Evolutionary conservation across 805 yeast species (phyloP).

Genomic region (Suhomyces pyralidae): DNA sequence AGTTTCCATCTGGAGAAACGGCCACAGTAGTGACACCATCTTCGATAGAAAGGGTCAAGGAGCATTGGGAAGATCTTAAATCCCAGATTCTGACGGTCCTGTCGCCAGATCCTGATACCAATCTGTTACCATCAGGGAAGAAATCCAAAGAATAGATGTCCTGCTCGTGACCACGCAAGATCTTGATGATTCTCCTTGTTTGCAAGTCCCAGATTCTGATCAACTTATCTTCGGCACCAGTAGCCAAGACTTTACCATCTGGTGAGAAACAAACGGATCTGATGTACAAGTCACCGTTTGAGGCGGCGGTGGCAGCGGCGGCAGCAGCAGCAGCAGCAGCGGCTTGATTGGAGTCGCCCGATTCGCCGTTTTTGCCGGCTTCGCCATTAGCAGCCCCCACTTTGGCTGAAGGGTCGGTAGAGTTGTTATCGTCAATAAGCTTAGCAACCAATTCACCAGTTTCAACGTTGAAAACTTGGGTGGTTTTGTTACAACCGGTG

Average conservation of each 20-base stretch:
- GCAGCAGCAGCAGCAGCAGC: slow-evolving; percentile 14
- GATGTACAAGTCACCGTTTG: slow-evolving; percentile 83
- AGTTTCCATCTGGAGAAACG: slow-evolving; percentile 89
- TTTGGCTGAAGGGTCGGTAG: slow-evolving; percentile 36
- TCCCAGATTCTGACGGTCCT: slow-evolving; percentile 97
- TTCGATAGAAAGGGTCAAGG: slow-evolving; percentile 84
- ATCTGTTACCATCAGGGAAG: slow-evolving; percentile 88
- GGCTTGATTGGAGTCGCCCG: slow-evolving; percentile 12
- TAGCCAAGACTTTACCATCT: slow-evolving; percentile 85
- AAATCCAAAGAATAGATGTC: slow-evolving; percentile 94
- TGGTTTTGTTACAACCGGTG: slow-evolving; percentile 94
- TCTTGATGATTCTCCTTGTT: slow-evolving; percentile 78
- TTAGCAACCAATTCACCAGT: slow-evolving; percentile 88
- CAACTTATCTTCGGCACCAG: slow-evolving; percentile 87
- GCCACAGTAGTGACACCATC: slow-evolving; percentile 99
- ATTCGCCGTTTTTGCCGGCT: slow-evolving; percentile 21
- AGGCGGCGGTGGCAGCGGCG: slow-evolving; percentile 49
- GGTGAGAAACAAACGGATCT: slow-evolving; percentile 96
- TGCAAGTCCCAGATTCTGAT: slow-evolving; percentile 96
- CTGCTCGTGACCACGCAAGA: slow-evolving; percentile 92
- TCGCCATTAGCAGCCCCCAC: slow-evolving; percentile 22
- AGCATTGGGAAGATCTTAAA: slow-evolving; percentile 82
- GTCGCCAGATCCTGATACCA: slow-evolving; percentile 96
- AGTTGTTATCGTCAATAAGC: slow-evolving; percentile 69
- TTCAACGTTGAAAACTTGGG: slow-evolving; percentile 89